These are phyloP conservation scores for Lentinula sp. DNA, from an alignment of 768 basidiomycete genomes.

Conservation along the genomic window DNA sequence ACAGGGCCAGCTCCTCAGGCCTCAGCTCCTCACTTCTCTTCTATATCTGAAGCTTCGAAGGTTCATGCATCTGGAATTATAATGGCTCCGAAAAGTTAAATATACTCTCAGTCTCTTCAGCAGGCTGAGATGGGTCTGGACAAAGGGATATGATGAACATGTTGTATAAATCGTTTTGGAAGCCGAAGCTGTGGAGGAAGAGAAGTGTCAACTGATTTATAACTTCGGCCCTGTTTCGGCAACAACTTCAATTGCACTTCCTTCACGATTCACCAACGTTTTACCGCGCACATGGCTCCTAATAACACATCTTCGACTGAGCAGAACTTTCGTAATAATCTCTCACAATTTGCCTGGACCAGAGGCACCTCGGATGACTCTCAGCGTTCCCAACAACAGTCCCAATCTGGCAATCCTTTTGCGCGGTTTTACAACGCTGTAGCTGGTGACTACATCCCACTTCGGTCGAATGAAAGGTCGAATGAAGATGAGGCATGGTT, in stretches of 20 bases:
- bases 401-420: constrained; percentile 58
- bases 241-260: background rate
- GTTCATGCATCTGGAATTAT: no score
- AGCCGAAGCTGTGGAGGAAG: no score
- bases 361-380: constrained; percentile 68
- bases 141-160: no score
- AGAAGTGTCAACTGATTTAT: no score
- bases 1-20: no score
- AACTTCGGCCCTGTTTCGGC: background rate
- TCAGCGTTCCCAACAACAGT: constrained; percentile 34
- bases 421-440: constrained; percentile 83
- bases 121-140: no score
- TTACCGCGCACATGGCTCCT: background rate
- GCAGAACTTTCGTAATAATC: constrained; percentile 65
- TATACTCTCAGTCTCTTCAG: no score
- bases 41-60: no score
- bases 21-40: no score
- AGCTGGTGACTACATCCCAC: constrained; percentile 82
- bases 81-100: no score
- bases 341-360: constrained; percentile 87
- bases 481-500: constrained; percentile 98
- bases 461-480: constrained; percentile 72
- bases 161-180: no score
- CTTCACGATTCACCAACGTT: no score
- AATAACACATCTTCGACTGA: constrained; percentile 29